These are phyloP conservation scores for Pistacia integerrima DNA, from an alignment of 345 rosid genomes.

Conservation along the genomic window DNA sequence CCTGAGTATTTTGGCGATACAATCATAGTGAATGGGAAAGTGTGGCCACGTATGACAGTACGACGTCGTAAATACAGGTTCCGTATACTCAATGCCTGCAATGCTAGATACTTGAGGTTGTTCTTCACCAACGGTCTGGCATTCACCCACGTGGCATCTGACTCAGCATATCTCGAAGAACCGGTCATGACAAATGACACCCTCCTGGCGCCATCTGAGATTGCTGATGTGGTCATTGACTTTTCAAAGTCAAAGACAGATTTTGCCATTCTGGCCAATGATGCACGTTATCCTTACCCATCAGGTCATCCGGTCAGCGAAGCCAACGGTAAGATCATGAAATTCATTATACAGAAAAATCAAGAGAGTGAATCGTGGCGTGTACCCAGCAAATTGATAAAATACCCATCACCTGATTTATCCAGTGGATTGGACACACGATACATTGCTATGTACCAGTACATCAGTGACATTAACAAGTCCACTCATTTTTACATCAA, in stretches of 20 bases:
- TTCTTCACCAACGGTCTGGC: slow-evolving; percentile 68
- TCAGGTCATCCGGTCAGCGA: slow-evolving; percentile 66
- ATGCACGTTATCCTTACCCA: slow-evolving; percentile 76
- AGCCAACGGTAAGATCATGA: slow-evolving; percentile 66
- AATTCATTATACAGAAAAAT: slow-evolving; percentile 47
- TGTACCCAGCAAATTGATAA: slow-evolving; percentile 47
- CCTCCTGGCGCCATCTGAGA: slow-evolving; percentile 77
- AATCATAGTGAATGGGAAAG: slow-evolving; percentile 86
- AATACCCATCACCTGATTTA: slow-evolving; percentile 48
- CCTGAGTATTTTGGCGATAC: slow-evolving; percentile 91
- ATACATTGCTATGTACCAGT: slow-evolving; percentile 79
- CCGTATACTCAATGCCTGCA: slow-evolving; percentile 77
- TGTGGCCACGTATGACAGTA: slow-evolving; percentile 75
- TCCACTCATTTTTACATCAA: slow-evolving; percentile 83
- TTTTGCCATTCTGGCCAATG: slow-evolving; percentile 51
- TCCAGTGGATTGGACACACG: slow-evolving; percentile 53
- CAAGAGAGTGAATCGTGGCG: slow-evolving; percentile 45
- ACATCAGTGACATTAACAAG: slow-evolving; percentile 52
- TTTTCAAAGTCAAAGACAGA: slow-evolving; percentile 56
- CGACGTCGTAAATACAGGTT: slow-evolving; percentile 83
- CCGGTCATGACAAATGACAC: slow-evolving; percentile 45
- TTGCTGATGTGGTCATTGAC: slow-evolving; percentile 77
- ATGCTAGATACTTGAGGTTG: slow-evolving; percentile 83
- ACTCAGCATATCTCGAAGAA: slow-evolving; percentile 56
- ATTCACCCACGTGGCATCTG: slow-evolving; percentile 62